phyloP scores from a whole-genome alignment of 495 filamentous ascomycete species.

The Trichoderma virens region DNA sequence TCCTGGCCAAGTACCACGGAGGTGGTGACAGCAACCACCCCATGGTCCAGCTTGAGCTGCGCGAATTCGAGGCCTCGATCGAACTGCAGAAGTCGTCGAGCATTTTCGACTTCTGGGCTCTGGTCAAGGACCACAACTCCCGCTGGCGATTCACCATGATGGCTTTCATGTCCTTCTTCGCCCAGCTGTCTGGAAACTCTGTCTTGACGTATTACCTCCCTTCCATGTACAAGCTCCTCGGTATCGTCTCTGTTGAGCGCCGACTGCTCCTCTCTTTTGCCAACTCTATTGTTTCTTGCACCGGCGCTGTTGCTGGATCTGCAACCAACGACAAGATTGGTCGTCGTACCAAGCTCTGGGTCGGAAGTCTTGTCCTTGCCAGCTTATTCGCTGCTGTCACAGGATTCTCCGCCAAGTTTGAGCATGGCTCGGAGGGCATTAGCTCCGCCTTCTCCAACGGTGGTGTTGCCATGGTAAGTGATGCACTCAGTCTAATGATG shows the following conservation, averaged over 20 bases:
- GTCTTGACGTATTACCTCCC: slow-evolving; percentile 38
- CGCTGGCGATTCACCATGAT: slow-evolving; percentile 42
- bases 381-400: slow-evolving; percentile 44
- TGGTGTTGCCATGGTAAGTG: slow-evolving; percentile 1
- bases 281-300: slow-evolving; percentile 38
- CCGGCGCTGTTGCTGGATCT: slow-evolving; percentile 17
- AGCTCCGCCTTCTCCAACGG: not conserved
- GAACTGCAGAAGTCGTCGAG: slow-evolving; percentile 46
- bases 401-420: not conserved
- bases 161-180: slow-evolving; percentile 45
- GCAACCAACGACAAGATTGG: slow-evolving; percentile 19
- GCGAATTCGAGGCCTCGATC: slow-evolving; percentile 42
- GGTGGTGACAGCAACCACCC: slow-evolving; percentile 25
- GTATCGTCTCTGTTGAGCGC: slow-evolving; percentile 18
- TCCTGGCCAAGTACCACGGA: slow-evolving; percentile 41
- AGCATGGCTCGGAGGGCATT: not conserved
- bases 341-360: slow-evolving; percentile 40
- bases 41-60: slow-evolving; percentile 34
- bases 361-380: slow-evolving; percentile 44
- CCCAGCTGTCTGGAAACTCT: slow-evolving; percentile 51
- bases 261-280: slow-evolving; percentile 41
- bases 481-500: not conserved
- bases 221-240: slow-evolving; percentile 34
- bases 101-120: slow-evolving; percentile 51
- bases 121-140: slow-evolving; percentile 47